Conservation (phyloP, 108 stramenopile species). For the Nitzschia sp. region DNA sequence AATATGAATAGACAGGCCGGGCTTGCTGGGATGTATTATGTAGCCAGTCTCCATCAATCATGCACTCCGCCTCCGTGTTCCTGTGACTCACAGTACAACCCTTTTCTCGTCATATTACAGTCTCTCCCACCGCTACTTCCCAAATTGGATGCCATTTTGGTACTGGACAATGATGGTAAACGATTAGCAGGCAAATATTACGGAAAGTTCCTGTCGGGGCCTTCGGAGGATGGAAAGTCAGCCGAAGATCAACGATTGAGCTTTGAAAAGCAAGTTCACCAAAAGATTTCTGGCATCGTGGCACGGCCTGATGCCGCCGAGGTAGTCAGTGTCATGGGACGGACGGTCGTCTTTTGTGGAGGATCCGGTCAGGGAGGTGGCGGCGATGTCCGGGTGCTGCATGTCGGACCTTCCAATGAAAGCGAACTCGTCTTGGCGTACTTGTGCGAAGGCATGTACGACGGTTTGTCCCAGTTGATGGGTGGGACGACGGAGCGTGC, state of each 20-base stretch:
- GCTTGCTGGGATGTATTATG: no score
- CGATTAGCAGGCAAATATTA: slow-evolving; percentile 89
- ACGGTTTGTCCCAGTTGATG: slow-evolving; percentile 78
- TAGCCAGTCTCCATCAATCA: no score
- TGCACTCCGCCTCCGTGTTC: background rate
- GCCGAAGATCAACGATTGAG: slow-evolving; percentile 56
- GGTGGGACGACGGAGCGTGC: slow-evolving; percentile 78
- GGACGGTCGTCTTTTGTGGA: slow-evolving; percentile 79
- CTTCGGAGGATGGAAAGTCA: slow-evolving; percentile 35
- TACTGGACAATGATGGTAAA: slow-evolving; percentile 82
- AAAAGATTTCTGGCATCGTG: slow-evolving; percentile 72
- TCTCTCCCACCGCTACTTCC: slow-evolving; percentile 78
- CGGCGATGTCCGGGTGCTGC: slow-evolving; percentile 76
- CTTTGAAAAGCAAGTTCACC: slow-evolving; percentile 77
- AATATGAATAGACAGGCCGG: no score
- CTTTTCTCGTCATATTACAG: slow-evolving; percentile 9
- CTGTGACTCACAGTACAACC: background rate
- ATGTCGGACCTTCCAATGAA: slow-evolving; percentile 77
- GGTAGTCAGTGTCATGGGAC: slow-evolving; percentile 73
- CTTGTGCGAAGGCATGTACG: slow-evolving; percentile 87
- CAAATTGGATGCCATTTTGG: slow-evolving; percentile 85
- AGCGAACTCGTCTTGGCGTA: slow-evolving; percentile 79
- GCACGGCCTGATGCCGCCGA: slow-evolving; percentile 86
- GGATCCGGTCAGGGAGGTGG: slow-evolving; percentile 40
- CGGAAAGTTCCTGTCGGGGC: slow-evolving; percentile 64